Evolutionary conservation across 495 filamentous ascomycete genomes (phyloP), one percentile per base, ranked within the genome.

Genomic region (Cercophora newfieldiana): DNA sequence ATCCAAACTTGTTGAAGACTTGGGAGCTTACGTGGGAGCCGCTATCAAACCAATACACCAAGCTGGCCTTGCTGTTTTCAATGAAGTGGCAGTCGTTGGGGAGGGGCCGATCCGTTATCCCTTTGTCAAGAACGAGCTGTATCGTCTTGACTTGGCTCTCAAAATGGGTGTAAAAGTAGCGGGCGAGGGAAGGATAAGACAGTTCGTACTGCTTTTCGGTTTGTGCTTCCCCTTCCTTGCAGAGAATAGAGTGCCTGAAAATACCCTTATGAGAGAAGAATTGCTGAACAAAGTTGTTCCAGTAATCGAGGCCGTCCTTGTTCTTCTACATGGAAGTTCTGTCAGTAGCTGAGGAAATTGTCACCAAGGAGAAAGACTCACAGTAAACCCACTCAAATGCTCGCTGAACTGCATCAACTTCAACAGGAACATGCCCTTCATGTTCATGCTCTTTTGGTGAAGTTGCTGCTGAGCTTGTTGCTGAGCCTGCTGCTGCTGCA

Each of bases 161-260:
- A 69, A 91, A 96, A 67, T 94, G 89, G 0, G 89, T 91, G 57
- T 88, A 80, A 73, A 94, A 96, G 69, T 91, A 96, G 56, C 92
- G 87, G 18, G 93, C 83, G 21, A 97, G 76, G 1, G 89, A 88
- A 7, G 91, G 83, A 30, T 86, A 89, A 2, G 87, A 82, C 50
- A 97, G 90, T 68, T 94, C 92, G 64, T 90, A 95, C 59, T 89
- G 86, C 75, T 95, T 96, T 31, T 77, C 78, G 16, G 61, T 72
- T 64, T 14, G 79, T 78, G 19, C 77, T 28, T 84, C 80, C 16
- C 75, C 70, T 0, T 81, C 77, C 44, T 67, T 69, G 49, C 77
- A 69, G 31, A 75, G 77, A n/a, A 91, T 79, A 21, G 85, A 81
- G 65, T 90, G 84, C 61, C 88, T 87, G 68, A 92, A 86, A 22